phyloP scores from a whole-genome alignment of 305 asterid genomes.

The Salvia sclarea region DNA sequence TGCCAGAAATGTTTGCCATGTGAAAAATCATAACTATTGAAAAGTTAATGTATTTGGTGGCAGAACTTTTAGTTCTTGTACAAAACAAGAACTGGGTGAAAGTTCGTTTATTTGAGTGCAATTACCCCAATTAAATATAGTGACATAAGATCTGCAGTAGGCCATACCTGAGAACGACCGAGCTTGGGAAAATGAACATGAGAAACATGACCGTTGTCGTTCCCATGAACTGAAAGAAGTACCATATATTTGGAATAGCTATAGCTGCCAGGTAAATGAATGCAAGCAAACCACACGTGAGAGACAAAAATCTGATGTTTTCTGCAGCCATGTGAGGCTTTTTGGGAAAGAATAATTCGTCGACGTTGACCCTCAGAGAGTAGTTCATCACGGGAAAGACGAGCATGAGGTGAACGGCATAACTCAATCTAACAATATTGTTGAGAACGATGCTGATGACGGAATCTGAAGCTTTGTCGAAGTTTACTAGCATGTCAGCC shows the following conservation, averaged over 20 bases:
- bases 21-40: no score
- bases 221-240: slow-evolving; percentile 95
- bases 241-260: slow-evolving; percentile 87
- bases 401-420: slow-evolving; percentile 92
- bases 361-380: slow-evolving; percentile 75
- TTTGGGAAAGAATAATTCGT: slow-evolving; percentile 76
- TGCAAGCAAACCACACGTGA: slow-evolving; percentile 56
- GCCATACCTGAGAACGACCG: slow-evolving; percentile 73
- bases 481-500: slow-evolving; percentile 95
- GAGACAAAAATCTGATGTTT: slow-evolving; percentile 49
- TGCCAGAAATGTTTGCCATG: no score
- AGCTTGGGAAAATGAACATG: slow-evolving; percentile 91
- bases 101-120: no score
- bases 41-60: no score
- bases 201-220: slow-evolving; percentile 85
- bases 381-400: slow-evolving; percentile 97
- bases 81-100: no score
- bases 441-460: slow-evolving; percentile 48
- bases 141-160: not conserved
- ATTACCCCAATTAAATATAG: not conserved
- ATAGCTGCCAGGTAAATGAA: slow-evolving; percentile 66
- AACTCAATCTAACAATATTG: slow-evolving; percentile 70
- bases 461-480: slow-evolving; percentile 65
- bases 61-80: no score
- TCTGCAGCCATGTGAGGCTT: slow-evolving; percentile 48